A percentile compares a stretch with the other conserved stretches of the same genome.
These are phyloP conservation scores for Ogataea parapolymorpha DNA, from an alignment of 805 yeast genomes.

Conservation along the genomic window DNA sequence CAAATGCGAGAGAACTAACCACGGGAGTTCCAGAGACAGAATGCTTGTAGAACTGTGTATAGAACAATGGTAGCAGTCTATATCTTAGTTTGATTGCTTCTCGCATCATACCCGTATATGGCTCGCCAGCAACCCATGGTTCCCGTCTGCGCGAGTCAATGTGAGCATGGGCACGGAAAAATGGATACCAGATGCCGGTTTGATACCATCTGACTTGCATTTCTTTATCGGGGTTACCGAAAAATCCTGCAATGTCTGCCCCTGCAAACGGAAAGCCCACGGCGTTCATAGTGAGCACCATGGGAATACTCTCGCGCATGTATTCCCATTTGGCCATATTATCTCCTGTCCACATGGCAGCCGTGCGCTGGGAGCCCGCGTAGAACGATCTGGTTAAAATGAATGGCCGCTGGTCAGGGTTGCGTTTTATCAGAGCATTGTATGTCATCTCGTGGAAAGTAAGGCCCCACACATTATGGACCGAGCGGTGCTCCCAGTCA, in stretches of 20 bases:
- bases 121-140: constrained; percentile 84
- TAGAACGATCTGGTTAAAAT: constrained; percentile 81
- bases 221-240: constrained; percentile 83
- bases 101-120: constrained; percentile 60
- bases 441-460: constrained; percentile 79
- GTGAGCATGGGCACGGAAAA: constrained; percentile 95
- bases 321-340: constrained; percentile 93
- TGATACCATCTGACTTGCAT: constrained; percentile 92
- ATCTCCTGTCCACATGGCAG: constrained; percentile 98
- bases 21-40: constrained; percentile 65
- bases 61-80: constrained; percentile 69
- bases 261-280: constrained; percentile 92
- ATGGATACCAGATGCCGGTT: constrained; percentile 93
- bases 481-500: constrained; percentile 83
- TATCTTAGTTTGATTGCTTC: constrained; percentile 75
- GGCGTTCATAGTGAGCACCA: constrained; percentile 76
- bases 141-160: constrained; percentile 90
- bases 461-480: constrained; percentile 83
- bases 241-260: constrained; percentile 96
- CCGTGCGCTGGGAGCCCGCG: constrained; percentile 87
- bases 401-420: constrained; percentile 68
- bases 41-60: constrained; percentile 72
- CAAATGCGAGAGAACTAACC: constrained; percentile 64
- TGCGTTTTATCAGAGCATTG: constrained; percentile 55
- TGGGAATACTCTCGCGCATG: constrained; percentile 74